Evolutionary conservation across 2,329 filamentous ascomycete genomes (phyloP).

Genomic region (Tympanopsis confertula): DNA sequence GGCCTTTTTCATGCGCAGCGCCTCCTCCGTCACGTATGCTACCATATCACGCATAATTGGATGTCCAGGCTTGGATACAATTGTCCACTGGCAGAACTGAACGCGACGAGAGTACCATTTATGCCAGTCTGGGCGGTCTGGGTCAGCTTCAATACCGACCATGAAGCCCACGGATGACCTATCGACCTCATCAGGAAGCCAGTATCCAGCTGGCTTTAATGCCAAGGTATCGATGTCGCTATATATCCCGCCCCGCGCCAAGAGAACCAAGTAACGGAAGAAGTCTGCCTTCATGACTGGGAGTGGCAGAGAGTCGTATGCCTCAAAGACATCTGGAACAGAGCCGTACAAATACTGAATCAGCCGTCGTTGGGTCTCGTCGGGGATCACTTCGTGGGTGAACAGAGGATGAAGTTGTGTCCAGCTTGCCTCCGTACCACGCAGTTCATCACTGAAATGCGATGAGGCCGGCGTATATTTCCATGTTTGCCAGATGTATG

Average conservation of each 20-base stretch:
- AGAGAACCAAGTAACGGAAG: slow-evolving; percentile 62
- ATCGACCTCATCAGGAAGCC: slow-evolving; percentile 72
- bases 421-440: slow-evolving; percentile 82
- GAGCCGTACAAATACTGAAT: slow-evolving; percentile 78
- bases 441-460: slow-evolving; percentile 57
- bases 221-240: slow-evolving; percentile 85
- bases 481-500: slow-evolving; percentile 99
- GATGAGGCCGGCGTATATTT: slow-evolving; percentile 70
- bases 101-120: slow-evolving; percentile 94
- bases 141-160: slow-evolving; percentile 91
- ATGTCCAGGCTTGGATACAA: slow-evolving; percentile 88
- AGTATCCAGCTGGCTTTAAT: slow-evolving; percentile 71
- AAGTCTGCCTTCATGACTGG: slow-evolving; percentile 71
- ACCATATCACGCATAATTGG: slow-evolving; percentile 83
- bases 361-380: slow-evolving; percentile 70
- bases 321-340: slow-evolving; percentile 66
- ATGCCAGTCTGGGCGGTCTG: slow-evolving; percentile 82
- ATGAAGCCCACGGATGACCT: slow-evolving; percentile 72
- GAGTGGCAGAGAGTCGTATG: slow-evolving; percentile 61
- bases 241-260: slow-evolving; percentile 58
- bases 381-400: slow-evolving; percentile 93
- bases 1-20: slow-evolving; percentile 58
- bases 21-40: slow-evolving; percentile 71
- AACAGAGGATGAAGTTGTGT: slow-evolving; percentile 77
- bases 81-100: slow-evolving; percentile 99